These are phyloP conservation scores for Ceratocystis variospora DNA, from an alignment of 2,329 filamentous ascomycete genomes.

Conservation along the genomic window DNA sequence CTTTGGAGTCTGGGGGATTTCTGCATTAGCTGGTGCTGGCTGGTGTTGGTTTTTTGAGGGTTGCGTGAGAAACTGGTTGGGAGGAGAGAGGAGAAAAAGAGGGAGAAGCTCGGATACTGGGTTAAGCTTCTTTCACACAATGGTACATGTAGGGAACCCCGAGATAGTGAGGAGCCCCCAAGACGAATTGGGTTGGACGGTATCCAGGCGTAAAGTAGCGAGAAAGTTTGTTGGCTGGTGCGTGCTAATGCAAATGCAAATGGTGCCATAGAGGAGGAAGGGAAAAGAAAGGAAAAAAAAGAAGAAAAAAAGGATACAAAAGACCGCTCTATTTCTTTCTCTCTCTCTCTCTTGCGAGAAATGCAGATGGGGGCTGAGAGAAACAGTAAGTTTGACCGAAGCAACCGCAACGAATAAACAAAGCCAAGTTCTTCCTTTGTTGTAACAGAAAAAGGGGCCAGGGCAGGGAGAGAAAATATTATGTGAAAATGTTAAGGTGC, in stretches of 20 bases:
- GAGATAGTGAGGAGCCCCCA: not conserved
- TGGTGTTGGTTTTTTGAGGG: not conserved
- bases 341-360: not conserved
- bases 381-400: conserved; percentile 1
- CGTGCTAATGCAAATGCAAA: not conserved
- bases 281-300: not conserved
- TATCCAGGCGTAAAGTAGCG: not conserved
- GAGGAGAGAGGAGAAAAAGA: conserved; percentile 4
- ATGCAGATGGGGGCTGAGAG: not conserved
- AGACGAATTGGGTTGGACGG: not conserved
- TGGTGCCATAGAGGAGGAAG: not conserved
- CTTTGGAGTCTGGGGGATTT: not conserved
- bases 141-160: not conserved
- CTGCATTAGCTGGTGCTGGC: not conserved
- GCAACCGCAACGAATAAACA: not conserved
- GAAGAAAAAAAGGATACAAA: not conserved
- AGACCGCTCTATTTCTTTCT: too few species aligned
- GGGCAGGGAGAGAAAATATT: not conserved
- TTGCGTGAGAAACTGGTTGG: conserved; percentile 1
- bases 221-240: not conserved
- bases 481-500: not conserved
- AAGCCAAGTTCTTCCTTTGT: not conserved
- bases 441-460: not conserved
- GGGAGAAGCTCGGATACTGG: conserved; percentile 4
- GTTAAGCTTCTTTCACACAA: conserved; percentile 3